Percentiles rank a stretch among this genome's conserved stretches.
Evolutionary conservation across 805 yeast species (phyloP).

Genomic region (Teunomyces aglyptinius): DNA sequence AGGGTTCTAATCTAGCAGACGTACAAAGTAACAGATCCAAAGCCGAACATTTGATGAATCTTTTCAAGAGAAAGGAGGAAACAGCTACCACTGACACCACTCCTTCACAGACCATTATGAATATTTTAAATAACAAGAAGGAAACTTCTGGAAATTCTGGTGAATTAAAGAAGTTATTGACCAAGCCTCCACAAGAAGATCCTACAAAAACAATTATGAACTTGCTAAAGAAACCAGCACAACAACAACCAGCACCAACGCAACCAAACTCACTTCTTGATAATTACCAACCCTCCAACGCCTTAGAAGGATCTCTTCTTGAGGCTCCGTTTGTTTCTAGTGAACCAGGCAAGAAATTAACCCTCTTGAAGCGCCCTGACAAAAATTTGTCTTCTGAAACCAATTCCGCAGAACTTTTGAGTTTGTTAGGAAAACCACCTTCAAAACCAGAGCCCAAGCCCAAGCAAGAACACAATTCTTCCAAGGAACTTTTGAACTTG

Average conservation of each 20-base stretch:
- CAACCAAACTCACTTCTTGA: neutral
- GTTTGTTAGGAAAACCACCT: constrained; percentile 8
- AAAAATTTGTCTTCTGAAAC: neutral
- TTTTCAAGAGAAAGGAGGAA: constrained; percentile 20
- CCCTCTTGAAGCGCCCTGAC: constrained; percentile 26
- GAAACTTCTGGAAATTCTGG: constrained; percentile 1
- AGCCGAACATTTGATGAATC: constrained; percentile 29
- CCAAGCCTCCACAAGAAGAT: constrained; percentile 52
- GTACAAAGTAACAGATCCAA: constrained; percentile 26
- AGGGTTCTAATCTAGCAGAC: constrained; percentile 9
- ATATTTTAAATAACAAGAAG: constrained; percentile 9
- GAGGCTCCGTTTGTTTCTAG: constrained; percentile 10
- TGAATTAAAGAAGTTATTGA: constrained; percentile 57
- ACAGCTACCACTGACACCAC: neutral
- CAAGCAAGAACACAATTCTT: constrained; percentile 2
- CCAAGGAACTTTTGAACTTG: constrained; percentile 6
- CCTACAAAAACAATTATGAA: constrained; percentile 11
- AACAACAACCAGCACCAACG: neutral
- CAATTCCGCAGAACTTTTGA: constrained; percentile 13
- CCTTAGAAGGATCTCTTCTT: constrained; percentile 20
- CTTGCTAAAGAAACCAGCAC: neutral
- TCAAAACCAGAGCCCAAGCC: constrained; percentile 3
- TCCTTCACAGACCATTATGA: constrained; percentile 7
- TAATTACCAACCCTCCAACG: constrained; percentile 22
- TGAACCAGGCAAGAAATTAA: constrained; percentile 25